phyloP scores from a whole-genome alignment of 768 basidiomycete species.

The Russula sp. region DNA sequence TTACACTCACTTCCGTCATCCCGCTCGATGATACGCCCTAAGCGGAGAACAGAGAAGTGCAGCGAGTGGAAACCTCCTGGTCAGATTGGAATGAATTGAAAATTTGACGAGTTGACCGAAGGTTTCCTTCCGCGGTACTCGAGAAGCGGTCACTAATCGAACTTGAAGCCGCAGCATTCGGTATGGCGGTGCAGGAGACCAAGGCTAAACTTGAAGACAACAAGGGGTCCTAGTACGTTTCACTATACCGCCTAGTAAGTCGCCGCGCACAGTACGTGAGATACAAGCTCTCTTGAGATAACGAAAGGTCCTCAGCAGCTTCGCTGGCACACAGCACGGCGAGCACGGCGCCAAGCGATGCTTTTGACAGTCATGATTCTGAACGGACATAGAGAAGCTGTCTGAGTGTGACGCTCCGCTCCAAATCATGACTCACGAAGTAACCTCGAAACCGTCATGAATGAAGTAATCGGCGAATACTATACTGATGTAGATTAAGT shows the following conservation, averaged over 20 bases:
- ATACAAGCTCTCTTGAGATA: background rate
- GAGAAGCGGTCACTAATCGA: background rate
- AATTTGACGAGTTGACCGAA: background rate
- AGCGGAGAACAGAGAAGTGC: constrained; percentile 10
- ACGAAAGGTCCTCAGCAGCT: background rate
- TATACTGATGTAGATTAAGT: background rate
- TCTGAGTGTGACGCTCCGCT: background rate
- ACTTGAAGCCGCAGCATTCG: background rate
- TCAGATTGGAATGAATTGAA: constrained; percentile 6
- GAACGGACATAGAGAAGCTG: background rate
- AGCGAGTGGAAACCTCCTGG: background rate
- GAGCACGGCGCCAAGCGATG: background rate
- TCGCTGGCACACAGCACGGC: background rate
- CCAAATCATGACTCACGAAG: background rate
- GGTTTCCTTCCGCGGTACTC: background rate
- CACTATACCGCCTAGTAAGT: background rate
- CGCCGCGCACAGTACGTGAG: background rate
- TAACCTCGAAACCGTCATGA: background rate
- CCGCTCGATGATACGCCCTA: constrained; percentile 4
- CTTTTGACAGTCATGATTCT: background rate
- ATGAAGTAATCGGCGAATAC: constrained; percentile 3
- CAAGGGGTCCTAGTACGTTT: background rate
- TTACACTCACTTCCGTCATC: background rate
- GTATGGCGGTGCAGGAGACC: background rate
- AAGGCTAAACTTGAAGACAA: background rate